Percentiles rank a stretch among this genome's conserved stretches.
phyloP scores from a whole-genome alignment of 129 eudicot genomes.

The Ambrosia trifida region DNA sequence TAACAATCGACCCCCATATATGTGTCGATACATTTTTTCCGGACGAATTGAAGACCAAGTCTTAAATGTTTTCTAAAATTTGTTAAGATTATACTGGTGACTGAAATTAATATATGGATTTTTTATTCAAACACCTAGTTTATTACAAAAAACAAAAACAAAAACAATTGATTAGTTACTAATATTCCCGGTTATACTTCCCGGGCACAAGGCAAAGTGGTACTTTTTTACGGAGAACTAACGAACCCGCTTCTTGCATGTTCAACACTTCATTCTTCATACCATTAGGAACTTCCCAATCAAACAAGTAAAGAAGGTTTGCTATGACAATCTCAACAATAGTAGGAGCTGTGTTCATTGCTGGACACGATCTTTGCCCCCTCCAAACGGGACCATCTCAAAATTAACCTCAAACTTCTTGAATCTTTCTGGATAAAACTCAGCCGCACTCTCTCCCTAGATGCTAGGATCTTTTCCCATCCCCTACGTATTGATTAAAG shows the following conservation, averaged over 20 bases:
- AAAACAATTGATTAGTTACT: neutral
- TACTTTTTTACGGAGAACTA: slow-evolving; percentile 13
- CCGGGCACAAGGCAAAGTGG: slow-evolving; percentile 30
- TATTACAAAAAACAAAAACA: neutral
- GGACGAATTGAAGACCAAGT: no score
- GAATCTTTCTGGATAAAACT: slow-evolving; percentile 67
- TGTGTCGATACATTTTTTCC: no score
- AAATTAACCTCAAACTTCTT: slow-evolving; percentile 42
- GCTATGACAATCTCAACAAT: slow-evolving; percentile 45
- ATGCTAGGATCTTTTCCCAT: slow-evolving; percentile 43
- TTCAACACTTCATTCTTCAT: slow-evolving; percentile 37
- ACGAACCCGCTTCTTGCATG: slow-evolving; percentile 23
- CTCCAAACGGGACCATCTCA: slow-evolving; percentile 54
- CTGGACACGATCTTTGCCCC: slow-evolving; percentile 67
- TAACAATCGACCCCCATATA: no score
- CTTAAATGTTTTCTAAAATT: no score
- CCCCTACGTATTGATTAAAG: slow-evolving; percentile 50
- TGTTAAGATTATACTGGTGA: neutral
- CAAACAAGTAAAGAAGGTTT: slow-evolving; percentile 46
- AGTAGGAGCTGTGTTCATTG: slow-evolving; percentile 36
- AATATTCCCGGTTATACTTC: neutral
- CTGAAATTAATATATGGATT: no score
- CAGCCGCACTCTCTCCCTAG: slow-evolving; percentile 51
- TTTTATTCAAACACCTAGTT: neutral
- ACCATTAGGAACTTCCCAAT: slow-evolving; percentile 47